Evolutionary conservation across 441 rosid genomes (phyloP), one percentile per base, ranked within the genome.

Genomic region (Pelargonium fulgidum): DNA sequence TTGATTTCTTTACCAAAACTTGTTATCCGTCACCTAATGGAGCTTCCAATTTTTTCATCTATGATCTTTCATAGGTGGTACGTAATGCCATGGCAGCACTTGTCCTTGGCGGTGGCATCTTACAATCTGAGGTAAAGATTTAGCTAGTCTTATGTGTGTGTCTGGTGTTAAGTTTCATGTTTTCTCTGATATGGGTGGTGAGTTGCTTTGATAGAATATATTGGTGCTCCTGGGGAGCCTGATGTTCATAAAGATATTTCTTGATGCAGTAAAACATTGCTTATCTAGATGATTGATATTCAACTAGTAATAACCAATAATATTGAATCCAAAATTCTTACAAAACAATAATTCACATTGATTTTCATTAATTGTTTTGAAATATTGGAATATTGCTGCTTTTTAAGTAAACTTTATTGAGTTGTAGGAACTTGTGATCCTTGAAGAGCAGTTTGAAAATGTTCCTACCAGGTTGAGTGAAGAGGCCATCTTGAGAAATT

Each of bases 261-360:
- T 75, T 72, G 81, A 81, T 39, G 72, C 72, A 47, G 86, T 36
- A 83, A 42, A 54, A 26, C 39, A 73, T 83, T 80, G 42, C 79
- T 16, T 81, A 79, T 58, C 83, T 81, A 83, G 86, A 36, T 36
- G 41, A 36, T 36, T 36, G 41, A 36, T 36, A 36, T 36, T 36
- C 8, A 36, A 36, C 41, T 36, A 36, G 41, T 79, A 65, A 70
- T 5, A 13, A 17, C 7, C 4, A 7, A 3, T 6, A 13, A 64
- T 42, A 45, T 7, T 33, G 26, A 36, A 5, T 36, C 41, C 41
- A 36, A 36, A 29, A 29, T 29, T 29, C 4, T 29, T 29, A 29
- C 36, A 29, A 29, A 29, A 29, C 36, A 29, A 29, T 29, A 3
- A 29, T 29, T 29, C 45, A 9, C 4, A 3, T 16, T 68, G 0